Evolutionary conservation across 78 protist genomes (phyloP).

Genomic region (Protostelium mycophagum): DNA sequence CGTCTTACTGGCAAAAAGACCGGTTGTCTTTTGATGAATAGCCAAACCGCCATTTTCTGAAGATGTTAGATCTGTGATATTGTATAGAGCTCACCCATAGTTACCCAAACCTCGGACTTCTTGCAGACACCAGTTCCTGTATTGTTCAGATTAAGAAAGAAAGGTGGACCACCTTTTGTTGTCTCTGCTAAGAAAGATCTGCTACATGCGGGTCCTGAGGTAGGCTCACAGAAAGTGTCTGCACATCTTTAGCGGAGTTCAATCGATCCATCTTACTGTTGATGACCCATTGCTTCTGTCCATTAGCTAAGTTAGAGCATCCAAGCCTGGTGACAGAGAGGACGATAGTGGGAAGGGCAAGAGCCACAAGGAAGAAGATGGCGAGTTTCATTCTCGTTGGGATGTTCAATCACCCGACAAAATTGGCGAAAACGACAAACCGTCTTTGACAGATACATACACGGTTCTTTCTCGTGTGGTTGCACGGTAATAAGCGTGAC

Average conservation of each 20-base stretch:
- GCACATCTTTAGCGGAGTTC: neutral
- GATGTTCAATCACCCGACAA: no score
- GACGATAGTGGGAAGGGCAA: neutral
- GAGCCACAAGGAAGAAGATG: neutral
- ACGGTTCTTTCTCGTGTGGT: no score
- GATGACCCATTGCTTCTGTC: neutral
- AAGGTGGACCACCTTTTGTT: no score
- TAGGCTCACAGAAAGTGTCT: neutral
- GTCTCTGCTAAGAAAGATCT: neutral
- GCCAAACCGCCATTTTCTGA: neutral
- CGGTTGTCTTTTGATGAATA: neutral
- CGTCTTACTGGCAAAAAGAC: neutral
- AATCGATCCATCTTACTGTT: neutral
- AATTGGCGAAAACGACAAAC: no score
- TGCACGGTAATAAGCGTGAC: no score
- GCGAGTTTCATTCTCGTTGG: neutral
- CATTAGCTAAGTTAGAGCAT: neutral
- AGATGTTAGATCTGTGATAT: neutral
- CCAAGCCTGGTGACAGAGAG: neutral
- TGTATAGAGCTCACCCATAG: neutral
- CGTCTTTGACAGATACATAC: no score
- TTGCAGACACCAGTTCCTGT: neutral
- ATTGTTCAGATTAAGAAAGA: no score
- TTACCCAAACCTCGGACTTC: neutral
- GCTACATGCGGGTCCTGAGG: neutral